A percentile compares a stretch with the other conserved stretches of the same genome.
These are phyloP conservation scores for Boletus austroedulis DNA, from an alignment of 1,284 basidiomycete species.

Conservation along the genomic window DNA sequence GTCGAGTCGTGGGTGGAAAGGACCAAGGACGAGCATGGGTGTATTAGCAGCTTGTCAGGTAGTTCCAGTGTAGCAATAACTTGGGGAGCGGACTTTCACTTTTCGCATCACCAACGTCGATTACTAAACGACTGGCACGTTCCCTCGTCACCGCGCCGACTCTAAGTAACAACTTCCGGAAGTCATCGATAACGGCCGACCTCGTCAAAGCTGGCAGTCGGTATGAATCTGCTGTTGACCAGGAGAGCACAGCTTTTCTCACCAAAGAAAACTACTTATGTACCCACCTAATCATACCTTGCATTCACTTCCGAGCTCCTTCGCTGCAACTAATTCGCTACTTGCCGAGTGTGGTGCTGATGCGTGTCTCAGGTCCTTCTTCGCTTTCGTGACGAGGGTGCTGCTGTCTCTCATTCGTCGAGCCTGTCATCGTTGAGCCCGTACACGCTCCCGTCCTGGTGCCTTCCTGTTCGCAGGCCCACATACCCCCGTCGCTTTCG, in stretches of 20 bases:
- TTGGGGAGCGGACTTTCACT: too few species aligned
- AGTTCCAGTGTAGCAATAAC: too few species aligned
- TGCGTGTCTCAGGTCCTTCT: slow-evolving; percentile 60
- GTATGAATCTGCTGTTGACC: slow-evolving; percentile 81
- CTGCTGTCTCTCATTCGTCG: slow-evolving; percentile 61
- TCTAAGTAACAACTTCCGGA: slow-evolving; percentile 54
- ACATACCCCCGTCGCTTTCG: slow-evolving; percentile 62
- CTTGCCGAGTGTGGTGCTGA: not conserved
- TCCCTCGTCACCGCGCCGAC: slow-evolving; percentile 78
- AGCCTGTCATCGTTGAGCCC: slow-evolving; percentile 69
- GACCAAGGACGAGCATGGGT: too few species aligned
- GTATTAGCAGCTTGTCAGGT: too few species aligned
- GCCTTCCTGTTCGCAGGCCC: slow-evolving; percentile 80
- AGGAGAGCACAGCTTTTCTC: slow-evolving; percentile 39
- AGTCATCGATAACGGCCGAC: slow-evolving; percentile 76
- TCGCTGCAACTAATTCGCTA: slow-evolving; percentile 60
- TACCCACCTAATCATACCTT: slow-evolving; percentile 90
- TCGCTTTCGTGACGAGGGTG: slow-evolving; percentile 79
- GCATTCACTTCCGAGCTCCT: slow-evolving; percentile 94
- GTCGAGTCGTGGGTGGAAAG: too few species aligned
- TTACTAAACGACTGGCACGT: slow-evolving; percentile 56
- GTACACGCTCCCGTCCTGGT: slow-evolving; percentile 90
- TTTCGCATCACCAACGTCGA: slow-evolving; percentile 41
- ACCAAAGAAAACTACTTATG: slow-evolving; percentile 30
- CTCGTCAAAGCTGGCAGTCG: slow-evolving; percentile 86